These are phyloP conservation scores for Blastomyces parvus DNA, from an alignment of 2,329 filamentous ascomycete genomes.

Conservation along the genomic window DNA sequence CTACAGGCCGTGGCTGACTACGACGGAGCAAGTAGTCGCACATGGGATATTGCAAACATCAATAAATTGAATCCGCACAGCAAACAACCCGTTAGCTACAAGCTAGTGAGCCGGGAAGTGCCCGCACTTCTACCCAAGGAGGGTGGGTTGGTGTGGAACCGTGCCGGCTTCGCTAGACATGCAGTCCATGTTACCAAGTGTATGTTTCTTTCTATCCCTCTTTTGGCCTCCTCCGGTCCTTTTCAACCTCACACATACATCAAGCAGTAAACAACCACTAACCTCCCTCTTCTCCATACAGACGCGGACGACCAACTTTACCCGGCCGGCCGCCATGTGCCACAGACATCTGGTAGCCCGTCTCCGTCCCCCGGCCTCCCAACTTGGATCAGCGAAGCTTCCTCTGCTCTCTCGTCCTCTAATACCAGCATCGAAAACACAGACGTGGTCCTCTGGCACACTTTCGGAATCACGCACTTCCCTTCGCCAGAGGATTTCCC, in stretches of 20 bases:
- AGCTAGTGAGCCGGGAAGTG: slow-evolving; percentile 79
- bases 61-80: slow-evolving; percentile 77
- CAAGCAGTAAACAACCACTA: slow-evolving; percentile 6
- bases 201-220: slow-evolving; percentile 38
- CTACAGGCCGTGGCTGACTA: slow-evolving; percentile 67
- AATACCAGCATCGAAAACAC: slow-evolving; percentile 65
- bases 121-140: slow-evolving; percentile 70
- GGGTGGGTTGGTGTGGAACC: slow-evolving; percentile 75
- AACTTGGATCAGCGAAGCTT: slow-evolving; percentile 58
- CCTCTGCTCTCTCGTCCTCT: slow-evolving; percentile 45
- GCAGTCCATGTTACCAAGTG: slow-evolving; percentile 83
- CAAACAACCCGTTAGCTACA: slow-evolving; percentile 76
- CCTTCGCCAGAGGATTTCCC: slow-evolving; percentile 85
- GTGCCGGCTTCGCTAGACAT: slow-evolving; percentile 78
- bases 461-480: slow-evolving; percentile 84
- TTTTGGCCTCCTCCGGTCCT: slow-evolving; percentile 6
- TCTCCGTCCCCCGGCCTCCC: slow-evolving; percentile 64
- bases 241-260: neutral
- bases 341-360: slow-evolving; percentile 74
- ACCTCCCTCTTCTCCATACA: slow-evolving; percentile 25
- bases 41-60: slow-evolving; percentile 86
- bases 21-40: slow-evolving; percentile 64
- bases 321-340: slow-evolving; percentile 77
- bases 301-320: slow-evolving; percentile 74
- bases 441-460: slow-evolving; percentile 88